These are phyloP conservation scores for Neurospora sp. DNA, from an alignment of 495 filamentous ascomycete species.

Conservation along the genomic window DNA sequence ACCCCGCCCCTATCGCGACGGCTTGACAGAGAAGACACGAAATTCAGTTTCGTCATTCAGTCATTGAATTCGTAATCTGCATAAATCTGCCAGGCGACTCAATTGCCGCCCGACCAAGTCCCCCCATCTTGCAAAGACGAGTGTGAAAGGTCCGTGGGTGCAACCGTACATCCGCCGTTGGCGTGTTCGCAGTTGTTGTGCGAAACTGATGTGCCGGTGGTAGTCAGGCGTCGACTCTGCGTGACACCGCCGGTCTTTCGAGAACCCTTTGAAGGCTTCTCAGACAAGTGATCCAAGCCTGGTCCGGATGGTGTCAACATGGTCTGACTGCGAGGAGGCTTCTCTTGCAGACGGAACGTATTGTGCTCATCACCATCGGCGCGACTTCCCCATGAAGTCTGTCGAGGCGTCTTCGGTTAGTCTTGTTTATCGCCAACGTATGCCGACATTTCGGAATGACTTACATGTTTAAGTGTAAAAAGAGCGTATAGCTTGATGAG, in stretches of 20 bases:
- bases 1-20: slow-evolving; percentile 3
- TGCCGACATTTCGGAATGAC: slow-evolving; percentile 10
- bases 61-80: slow-evolving; percentile 15
- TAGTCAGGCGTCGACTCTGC: not conserved
- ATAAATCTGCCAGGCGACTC: not conserved
- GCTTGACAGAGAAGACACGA: slow-evolving; percentile 11
- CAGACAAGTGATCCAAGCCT: slow-evolving; percentile 13
- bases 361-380: slow-evolving; percentile 57
- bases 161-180: not conserved
- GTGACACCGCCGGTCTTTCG: not conserved
- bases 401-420: slow-evolving; percentile 14
- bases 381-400: slow-evolving; percentile 64
- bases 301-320: slow-evolving; percentile 34
- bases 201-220: not conserved
- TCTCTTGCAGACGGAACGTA: slow-evolving; percentile 42
- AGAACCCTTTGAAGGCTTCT: not conserved
- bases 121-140: not conserved
- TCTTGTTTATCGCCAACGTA: not conserved
- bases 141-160: not conserved
- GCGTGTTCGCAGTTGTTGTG: not conserved
- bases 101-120: not conserved
- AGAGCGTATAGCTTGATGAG: slow-evolving; percentile 68
- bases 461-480: slow-evolving; percentile 59
- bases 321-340: slow-evolving; percentile 36
- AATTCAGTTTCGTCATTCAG: slow-evolving; percentile 11